phyloP scores from a whole-genome alignment of 2,329 filamentous ascomycete genomes.

The Podosphaera xanthii region DNA sequence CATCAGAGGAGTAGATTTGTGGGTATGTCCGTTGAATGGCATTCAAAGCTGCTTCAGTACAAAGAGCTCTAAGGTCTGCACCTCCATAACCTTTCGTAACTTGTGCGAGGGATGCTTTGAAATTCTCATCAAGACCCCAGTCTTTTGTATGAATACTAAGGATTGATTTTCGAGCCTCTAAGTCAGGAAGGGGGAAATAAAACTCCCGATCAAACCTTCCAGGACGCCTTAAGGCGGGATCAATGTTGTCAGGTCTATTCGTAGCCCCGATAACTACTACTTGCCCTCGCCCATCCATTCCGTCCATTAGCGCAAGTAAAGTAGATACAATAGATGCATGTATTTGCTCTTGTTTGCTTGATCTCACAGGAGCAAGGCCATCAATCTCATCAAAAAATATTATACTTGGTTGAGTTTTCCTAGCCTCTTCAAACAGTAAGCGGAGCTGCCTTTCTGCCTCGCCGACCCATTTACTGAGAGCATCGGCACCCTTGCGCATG shows the following conservation, averaged over 20 bases:
- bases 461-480: constrained; percentile 94
- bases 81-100: constrained; percentile 92
- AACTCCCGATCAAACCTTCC: constrained; percentile 95
- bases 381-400: constrained; percentile 99
- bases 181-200: constrained; percentile 81
- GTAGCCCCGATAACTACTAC: constrained; percentile 98
- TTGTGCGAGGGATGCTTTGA: constrained; percentile 67
- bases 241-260: constrained; percentile 87
- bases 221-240: constrained; percentile 80
- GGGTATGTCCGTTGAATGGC: constrained; percentile 89
- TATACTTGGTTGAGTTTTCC: constrained; percentile 90
- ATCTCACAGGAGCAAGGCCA: constrained; percentile 81
- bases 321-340: constrained; percentile 95
- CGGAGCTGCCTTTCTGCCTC: constrained; percentile 91
- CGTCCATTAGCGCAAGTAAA: constrained; percentile 83
- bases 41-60: constrained; percentile 88
- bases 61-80: constrained; percentile 80
- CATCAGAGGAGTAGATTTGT: constrained; percentile 77
- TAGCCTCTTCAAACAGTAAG: constrained; percentile 81
- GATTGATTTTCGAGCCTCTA: constrained; percentile 60
- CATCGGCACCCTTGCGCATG: constrained; percentile 97
- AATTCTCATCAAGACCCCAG: constrained; percentile 60
- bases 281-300: constrained; percentile 94
- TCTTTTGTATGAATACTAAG: constrained; percentile 87
- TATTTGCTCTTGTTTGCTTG: constrained; percentile 96